A percentile compares a stretch with the other conserved stretches of the same genome.
Conservation (phyloP, 2,329 filamentous ascomycete species). For the Ustulina deusta region DNA sequence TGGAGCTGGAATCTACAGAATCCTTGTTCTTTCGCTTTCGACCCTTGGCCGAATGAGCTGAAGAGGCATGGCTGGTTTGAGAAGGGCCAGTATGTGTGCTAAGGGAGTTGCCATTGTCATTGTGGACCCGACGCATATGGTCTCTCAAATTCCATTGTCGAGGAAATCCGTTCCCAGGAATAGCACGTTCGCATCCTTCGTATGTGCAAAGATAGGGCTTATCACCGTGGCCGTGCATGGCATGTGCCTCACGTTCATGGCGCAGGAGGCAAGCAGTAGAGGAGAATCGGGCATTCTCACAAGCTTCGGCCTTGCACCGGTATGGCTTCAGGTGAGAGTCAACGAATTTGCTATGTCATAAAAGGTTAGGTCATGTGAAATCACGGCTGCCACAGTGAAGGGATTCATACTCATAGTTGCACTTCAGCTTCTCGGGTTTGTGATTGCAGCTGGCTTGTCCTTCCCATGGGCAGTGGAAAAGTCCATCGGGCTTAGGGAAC, state of each 20-base stretch:
- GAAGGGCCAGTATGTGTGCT: constrained; percentile 54
- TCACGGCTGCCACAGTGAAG: constrained; percentile 1
- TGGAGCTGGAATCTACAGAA: constrained; percentile 53
- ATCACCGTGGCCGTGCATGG: constrained; percentile 93
- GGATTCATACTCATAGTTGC: constrained; percentile 92
- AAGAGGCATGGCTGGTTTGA: constrained; percentile 52
- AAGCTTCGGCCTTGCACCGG: constrained; percentile 87
- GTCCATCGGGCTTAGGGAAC: constrained; percentile 74
- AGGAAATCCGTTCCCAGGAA: constrained; percentile 88
- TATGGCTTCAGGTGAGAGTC: constrained; percentile 98
- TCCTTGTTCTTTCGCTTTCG: constrained; percentile 70
- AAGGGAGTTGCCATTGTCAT: constrained; percentile 63
- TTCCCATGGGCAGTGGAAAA: constrained; percentile 94
- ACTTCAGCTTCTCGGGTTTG: constrained; percentile 95
- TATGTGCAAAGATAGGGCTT: constrained; percentile 93
- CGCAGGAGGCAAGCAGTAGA: constrained; percentile 94
- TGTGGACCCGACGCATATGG: constrained; percentile 96
- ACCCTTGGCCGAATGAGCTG: constrained; percentile 57
- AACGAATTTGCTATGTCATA: constrained; percentile 82
- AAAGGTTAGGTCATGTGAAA: constrained; percentile 36
- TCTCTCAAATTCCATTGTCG: constrained; percentile 96
- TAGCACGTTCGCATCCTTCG: constrained; percentile 85
- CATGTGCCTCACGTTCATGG: constrained; percentile 95
- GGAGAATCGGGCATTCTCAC: constrained; percentile 89
- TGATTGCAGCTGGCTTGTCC: constrained; percentile 80